Percentiles rank a stretch among this genome's conserved stretches.
Evolutionary conservation across 2,329 filamentous ascomycete genomes (phyloP).

Genomic region (Tolypocladium nubicola): DNA sequence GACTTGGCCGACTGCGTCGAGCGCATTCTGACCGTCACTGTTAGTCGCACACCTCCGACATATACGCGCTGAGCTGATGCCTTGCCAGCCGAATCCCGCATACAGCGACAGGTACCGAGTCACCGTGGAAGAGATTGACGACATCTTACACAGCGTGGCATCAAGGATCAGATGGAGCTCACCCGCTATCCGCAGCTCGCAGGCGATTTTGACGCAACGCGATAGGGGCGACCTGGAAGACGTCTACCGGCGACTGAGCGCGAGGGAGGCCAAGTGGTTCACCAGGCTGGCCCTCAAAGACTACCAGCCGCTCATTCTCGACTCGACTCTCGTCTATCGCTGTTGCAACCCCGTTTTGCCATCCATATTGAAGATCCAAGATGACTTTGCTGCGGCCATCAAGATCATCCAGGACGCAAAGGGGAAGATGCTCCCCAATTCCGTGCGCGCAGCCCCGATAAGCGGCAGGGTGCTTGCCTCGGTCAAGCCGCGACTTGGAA

Average conservation of each 20-base stretch:
- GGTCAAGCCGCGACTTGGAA: constrained; percentile 43
- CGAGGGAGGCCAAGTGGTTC: constrained; percentile 77
- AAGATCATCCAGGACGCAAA: constrained; percentile 33
- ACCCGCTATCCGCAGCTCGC: constrained; percentile 38
- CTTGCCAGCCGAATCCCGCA: constrained; percentile 31
- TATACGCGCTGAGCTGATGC: background rate
- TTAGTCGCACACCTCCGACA: constrained; percentile 17
- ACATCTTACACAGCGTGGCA: constrained; percentile 54
- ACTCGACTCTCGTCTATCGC: constrained; percentile 42
- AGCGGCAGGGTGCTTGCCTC: constrained; percentile 13
- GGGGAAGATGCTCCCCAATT: constrained; percentile 10
- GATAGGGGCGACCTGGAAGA: constrained; percentile 37
- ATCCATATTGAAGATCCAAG: constrained; percentile 57
- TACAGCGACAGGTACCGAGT: constrained; percentile 28
- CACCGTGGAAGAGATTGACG: constrained; percentile 64
- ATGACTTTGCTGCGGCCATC: constrained; percentile 54
- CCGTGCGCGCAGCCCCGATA: background rate
- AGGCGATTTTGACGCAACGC: constrained; percentile 9
- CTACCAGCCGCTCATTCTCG: constrained; percentile 56
- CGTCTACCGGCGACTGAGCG: constrained; percentile 49
- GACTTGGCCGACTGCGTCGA: constrained; percentile 68
- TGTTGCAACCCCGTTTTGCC: constrained; percentile 62
- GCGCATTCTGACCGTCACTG: constrained; percentile 50
- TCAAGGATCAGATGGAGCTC: constrained; percentile 62
- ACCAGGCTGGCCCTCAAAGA: constrained; percentile 71